Base-by-base conservation (phyloP, 129 eudicot species). In the Pulicaria dysenterica region DNA sequence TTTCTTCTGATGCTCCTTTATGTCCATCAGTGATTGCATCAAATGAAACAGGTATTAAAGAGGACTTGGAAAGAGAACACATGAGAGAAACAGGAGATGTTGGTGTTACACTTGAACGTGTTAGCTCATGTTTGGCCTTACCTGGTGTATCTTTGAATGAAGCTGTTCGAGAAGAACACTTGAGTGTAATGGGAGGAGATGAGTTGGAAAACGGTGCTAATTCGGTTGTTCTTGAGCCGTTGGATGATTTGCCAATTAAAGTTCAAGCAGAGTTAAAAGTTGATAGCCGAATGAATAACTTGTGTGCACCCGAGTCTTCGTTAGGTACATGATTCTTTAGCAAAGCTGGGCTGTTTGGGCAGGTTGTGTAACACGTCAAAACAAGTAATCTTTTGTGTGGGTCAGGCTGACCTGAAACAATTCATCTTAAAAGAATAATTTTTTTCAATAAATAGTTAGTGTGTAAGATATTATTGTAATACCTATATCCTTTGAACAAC, bases 301-400 rank as follows among this genome's bases (percentile, higher is more conserved):
- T 43, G 34, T 60, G 41, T 53, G 72, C 67, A 60, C 75, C 24
- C 1, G 75, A 73, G 69, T 65, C 77, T 53, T 51, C 39, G 16
- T 68, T 83, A 84, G 95, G 97, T 91, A 82, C 64, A 6, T 55
- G 10, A 42, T 77, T 73, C 75, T 13, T 50, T 62, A 62, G 24
- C 38, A 49, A 61, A 63, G 6, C 47, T 24, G 31, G 31, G 31
- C 31, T 24, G 31, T 24, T 24, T 24, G 31, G 31, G 31, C 31
- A 24, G 31, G 1, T 24, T 24, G 31, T 24, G 31, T 24, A 24
- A 24, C 31, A 24, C 31, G 2, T 24, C 31, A 2, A 24, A 24
- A 24, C 31, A 24, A 24, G 31, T 24, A 24, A 24, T 24, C 31
- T 24, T 24, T 24, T 24, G 31, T 24, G 31, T 24, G 31, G 31